Evolutionary conservation across 106 monocot species (phyloP).

Genomic region (Alisma plantagoaquatica): DNA sequence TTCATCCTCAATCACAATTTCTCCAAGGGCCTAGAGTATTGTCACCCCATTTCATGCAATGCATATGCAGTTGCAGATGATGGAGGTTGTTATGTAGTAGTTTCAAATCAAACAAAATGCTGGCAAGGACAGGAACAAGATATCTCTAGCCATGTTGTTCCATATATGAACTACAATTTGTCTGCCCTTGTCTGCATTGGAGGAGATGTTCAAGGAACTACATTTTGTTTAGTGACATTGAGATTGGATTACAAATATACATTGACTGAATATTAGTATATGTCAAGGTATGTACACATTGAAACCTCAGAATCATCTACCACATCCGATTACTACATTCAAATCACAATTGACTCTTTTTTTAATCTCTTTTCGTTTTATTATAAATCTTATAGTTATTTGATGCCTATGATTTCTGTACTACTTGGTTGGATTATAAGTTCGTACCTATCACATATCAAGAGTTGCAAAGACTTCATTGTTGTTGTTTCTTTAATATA

Average conservation of each 20-base stretch:
- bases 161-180: constrained; percentile 15
- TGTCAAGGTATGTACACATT: too few relatives aligned
- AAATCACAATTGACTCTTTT: too few relatives aligned
- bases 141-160: constrained; percentile 19
- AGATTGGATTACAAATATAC: constrained; percentile 22
- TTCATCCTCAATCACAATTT: constrained; percentile 35
- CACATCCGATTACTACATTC: too few relatives aligned
- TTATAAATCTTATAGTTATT: too few relatives aligned
- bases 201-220: constrained; percentile 11
- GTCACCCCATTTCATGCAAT: constrained; percentile 27
- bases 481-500: too few relatives aligned
- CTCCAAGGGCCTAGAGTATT: constrained; percentile 21
- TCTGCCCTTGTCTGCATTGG: constrained; percentile 26
- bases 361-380: too few relatives aligned
- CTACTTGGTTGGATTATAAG: too few relatives aligned
- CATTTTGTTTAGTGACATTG: constrained; percentile 25
- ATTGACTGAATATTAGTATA: constrained; percentile 9
- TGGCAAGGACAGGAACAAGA: constrained; percentile 50
- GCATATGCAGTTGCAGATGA: constrained; percentile 22
- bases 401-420: too few relatives aligned
- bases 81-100: constrained; percentile 24
- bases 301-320: too few relatives aligned
- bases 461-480: too few relatives aligned
- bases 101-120: constrained; percentile 26
- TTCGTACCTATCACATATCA: too few relatives aligned